Conservation (phyloP, 306 rosid genomes). For the Prunus armeniaca region DNA sequence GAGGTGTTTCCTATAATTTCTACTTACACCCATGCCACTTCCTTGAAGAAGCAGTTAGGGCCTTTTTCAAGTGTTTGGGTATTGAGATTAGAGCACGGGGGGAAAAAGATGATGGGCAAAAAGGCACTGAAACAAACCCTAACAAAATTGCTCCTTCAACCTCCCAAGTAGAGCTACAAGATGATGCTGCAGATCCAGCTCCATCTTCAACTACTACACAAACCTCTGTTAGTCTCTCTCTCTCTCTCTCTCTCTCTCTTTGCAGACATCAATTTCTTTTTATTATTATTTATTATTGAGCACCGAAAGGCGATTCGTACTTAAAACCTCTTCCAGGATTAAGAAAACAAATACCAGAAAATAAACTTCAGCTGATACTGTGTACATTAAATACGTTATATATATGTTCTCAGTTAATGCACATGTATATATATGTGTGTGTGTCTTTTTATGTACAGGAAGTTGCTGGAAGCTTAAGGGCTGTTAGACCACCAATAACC, state of each 20-base stretch:
- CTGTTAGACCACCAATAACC: background rate
- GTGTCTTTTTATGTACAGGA: constrained; percentile 1
- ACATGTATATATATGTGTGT: background rate
- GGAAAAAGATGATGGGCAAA: background rate
- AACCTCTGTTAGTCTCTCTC: background rate
- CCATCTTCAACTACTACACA: constrained; percentile 11
- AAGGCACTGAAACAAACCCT: background rate
- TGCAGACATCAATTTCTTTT: background rate
- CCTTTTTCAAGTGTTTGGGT: constrained; percentile 14
- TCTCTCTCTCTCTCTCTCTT: background rate
- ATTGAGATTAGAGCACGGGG: background rate
- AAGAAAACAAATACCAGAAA: background rate
- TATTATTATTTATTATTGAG: background rate
- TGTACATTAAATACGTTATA: too few relatives aligned
- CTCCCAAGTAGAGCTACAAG: background rate
- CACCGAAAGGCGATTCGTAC: background rate
- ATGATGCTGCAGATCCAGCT: background rate
- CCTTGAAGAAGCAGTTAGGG: background rate
- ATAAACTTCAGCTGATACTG: too few relatives aligned
- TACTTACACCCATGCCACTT: constrained; percentile 9
- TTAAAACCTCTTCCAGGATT: background rate
- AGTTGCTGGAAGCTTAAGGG: background rate
- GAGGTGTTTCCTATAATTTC: background rate
- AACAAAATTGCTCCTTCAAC: background rate
- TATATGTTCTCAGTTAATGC: background rate